These are phyloP conservation scores for Neurospora sp. DNA, from an alignment of 2,329 filamentous ascomycete species.

Conservation along the genomic window DNA sequence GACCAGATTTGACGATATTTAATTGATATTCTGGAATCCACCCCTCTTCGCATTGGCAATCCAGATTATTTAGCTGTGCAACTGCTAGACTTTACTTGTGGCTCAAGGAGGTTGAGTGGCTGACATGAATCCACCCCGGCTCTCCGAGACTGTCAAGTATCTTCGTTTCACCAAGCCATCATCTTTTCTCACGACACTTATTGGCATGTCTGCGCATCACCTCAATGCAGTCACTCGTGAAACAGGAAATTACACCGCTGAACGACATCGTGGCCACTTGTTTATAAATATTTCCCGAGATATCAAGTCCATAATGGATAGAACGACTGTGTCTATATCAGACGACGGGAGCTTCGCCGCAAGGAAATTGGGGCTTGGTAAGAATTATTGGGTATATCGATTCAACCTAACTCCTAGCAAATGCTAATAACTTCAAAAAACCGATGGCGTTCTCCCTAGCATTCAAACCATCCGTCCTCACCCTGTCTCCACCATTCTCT, in stretches of 20 bases:
- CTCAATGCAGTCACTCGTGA: neutral
- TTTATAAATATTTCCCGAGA: neutral
- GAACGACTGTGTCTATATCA: neutral
- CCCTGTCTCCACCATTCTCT: neutral
- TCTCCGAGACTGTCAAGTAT: neutral
- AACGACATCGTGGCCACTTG: neutral
- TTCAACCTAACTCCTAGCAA: neutral
- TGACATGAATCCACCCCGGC: neutral
- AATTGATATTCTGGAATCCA: accelerated
- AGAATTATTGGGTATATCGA: neutral
- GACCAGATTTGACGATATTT: neutral
- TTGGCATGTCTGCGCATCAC: neutral
- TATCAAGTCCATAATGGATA: accelerated
- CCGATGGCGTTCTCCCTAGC: neutral
- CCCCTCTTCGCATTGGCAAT: neutral
- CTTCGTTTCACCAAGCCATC: neutral
- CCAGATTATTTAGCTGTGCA: neutral
- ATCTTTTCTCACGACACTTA: neutral
- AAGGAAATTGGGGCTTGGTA: neutral
- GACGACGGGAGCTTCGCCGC: neutral
- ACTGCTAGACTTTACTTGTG: neutral
- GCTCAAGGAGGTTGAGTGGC: neutral
- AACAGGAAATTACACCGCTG: neutral
- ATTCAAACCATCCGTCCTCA: neutral
- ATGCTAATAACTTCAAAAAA: neutral